Evolutionary conservation across 2,329 filamentous ascomycete genomes (phyloP).

Genomic region (Diplodia corticola): DNA sequence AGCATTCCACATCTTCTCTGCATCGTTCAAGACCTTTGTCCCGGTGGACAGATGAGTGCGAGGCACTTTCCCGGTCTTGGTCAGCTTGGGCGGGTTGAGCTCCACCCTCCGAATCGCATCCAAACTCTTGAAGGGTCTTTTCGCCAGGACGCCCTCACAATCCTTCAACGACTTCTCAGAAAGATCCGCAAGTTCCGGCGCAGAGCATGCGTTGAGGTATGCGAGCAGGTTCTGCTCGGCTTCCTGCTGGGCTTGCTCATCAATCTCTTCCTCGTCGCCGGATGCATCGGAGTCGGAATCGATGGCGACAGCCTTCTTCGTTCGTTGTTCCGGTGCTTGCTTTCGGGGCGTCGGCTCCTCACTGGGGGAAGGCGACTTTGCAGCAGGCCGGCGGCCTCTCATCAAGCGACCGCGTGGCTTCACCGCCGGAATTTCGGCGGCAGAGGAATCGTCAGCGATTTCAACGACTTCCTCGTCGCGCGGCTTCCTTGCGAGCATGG

Average conservation of each 20-base stretch:
- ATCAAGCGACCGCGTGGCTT: slow-evolving; percentile 46
- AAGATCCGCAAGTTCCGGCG: slow-evolving; percentile 77
- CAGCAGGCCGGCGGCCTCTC: slow-evolving; percentile 48
- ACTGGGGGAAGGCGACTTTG: slow-evolving; percentile 21
- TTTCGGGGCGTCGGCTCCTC: not conserved
- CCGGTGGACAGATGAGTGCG: slow-evolving; percentile 53
- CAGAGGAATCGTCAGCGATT: not conserved
- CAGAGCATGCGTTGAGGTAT: slow-evolving; percentile 79
- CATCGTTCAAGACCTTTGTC: slow-evolving; percentile 66
- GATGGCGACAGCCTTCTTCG: slow-evolving; percentile 33
- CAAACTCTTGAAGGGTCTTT: slow-evolving; percentile 72
- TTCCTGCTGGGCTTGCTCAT: slow-evolving; percentile 35
- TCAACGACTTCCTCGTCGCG: not conserved
- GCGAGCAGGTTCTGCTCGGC: slow-evolving; percentile 64
- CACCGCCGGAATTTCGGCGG: slow-evolving; percentile 3
- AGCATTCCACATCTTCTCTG: slow-evolving; percentile 71
- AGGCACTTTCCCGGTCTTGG: slow-evolving; percentile 46
- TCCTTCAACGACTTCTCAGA: slow-evolving; percentile 71
- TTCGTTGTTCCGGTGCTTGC: slow-evolving; percentile 20
- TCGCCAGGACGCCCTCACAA: slow-evolving; percentile 67
- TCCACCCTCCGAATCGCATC: slow-evolving; percentile 67
- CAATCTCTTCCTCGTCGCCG: slow-evolving; percentile 25
- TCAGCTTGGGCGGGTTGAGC: slow-evolving; percentile 29
- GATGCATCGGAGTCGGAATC: slow-evolving; percentile 50
- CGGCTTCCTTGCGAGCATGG: slow-evolving; percentile 24